Evolutionary conservation across 306 rosid genomes (phyloP).

Genomic region (Alnus rubra): DNA sequence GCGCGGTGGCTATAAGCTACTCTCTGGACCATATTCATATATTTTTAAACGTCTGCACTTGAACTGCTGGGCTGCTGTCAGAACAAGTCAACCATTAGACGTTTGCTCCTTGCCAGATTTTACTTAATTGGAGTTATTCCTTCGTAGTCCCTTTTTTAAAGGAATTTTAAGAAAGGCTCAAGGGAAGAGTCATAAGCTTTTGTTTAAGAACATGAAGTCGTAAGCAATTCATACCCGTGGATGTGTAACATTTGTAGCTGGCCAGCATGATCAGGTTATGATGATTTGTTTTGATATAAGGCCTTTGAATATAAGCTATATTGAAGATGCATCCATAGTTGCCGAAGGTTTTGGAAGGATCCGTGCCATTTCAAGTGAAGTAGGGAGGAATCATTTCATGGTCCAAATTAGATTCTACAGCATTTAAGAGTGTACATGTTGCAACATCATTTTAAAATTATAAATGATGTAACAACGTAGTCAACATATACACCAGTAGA

Average conservation of each 20-base stretch:
- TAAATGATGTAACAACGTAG: too few relatives aligned
- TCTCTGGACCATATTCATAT: constrained; percentile 8
- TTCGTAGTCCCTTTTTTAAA: not conserved
- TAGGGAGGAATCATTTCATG: too few relatives aligned
- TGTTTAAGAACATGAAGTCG: constrained; percentile 13
- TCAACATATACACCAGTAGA: too few relatives aligned
- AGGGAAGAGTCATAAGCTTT: constrained; percentile 12
- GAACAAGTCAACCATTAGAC: constrained; percentile 16
- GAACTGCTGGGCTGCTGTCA: constrained; percentile 10
- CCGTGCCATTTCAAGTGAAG: too few relatives aligned
- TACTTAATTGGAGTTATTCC: not conserved
- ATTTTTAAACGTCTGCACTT: not conserved
- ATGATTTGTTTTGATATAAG: constrained; percentile 1
- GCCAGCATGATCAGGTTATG: constrained; percentile 12
- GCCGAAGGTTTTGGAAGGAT: constrained; percentile 1
- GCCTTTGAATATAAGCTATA: not conserved
- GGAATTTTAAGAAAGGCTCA: constrained; percentile 1
- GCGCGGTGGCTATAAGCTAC: constrained; percentile 10
- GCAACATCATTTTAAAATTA: too few relatives aligned
- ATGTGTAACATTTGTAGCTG: constrained; percentile 8
- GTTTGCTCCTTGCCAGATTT: constrained; percentile 7
- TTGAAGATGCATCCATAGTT: constrained; percentile 2
- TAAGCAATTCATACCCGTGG: not conserved
- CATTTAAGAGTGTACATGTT: too few relatives aligned
- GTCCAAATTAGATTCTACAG: too few relatives aligned